A percentile compares a stretch with the other conserved stretches of the same genome.
These are phyloP conservation scores for Capsicum pubescens DNA, from an alignment of 257 asterid species.

Conservation along the genomic window DNA sequence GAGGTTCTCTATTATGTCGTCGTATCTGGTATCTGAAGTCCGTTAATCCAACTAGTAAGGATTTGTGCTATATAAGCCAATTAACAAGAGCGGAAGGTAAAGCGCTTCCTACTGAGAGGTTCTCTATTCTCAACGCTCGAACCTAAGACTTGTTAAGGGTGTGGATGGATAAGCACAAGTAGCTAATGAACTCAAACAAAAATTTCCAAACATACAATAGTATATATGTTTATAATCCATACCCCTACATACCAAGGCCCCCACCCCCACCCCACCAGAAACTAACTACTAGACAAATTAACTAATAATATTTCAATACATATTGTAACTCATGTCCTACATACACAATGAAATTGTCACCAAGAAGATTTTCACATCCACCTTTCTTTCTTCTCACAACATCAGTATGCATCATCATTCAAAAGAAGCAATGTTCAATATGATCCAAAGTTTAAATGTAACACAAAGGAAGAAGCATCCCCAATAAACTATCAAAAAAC, in stretches of 20 bases:
- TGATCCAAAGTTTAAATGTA: not conserved
- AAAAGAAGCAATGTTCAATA: slow-evolving; percentile 1
- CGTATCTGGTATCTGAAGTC: accelerated
- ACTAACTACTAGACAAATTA: not conserved
- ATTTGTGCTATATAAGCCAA: not conserved
- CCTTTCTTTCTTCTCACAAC: not conserved
- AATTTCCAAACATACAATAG: not conserved
- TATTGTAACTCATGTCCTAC: slow-evolving; percentile 10
- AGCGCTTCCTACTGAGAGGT: not conserved
- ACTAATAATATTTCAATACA: not conserved
- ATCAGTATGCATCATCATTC: slow-evolving; percentile 6
- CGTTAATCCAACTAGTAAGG: not conserved
- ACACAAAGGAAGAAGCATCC: slow-evolving; percentile 14
- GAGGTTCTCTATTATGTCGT: not conserved
- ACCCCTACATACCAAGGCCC: not conserved
- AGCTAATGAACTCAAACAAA: not conserved
- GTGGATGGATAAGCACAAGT: not conserved
- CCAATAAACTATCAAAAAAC: slow-evolving; percentile 5
- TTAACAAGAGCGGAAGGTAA: accelerated
- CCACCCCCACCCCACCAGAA: too few relatives aligned
- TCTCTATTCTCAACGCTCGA: not conserved
- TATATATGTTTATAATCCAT: not conserved
- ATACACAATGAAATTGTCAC: not conserved
- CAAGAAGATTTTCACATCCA: not conserved
- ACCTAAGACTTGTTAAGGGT: not conserved